Evolutionary conservation across 148 eudicot genomes (phyloP).

Genomic region (Salicornia ramosissima): DNA sequence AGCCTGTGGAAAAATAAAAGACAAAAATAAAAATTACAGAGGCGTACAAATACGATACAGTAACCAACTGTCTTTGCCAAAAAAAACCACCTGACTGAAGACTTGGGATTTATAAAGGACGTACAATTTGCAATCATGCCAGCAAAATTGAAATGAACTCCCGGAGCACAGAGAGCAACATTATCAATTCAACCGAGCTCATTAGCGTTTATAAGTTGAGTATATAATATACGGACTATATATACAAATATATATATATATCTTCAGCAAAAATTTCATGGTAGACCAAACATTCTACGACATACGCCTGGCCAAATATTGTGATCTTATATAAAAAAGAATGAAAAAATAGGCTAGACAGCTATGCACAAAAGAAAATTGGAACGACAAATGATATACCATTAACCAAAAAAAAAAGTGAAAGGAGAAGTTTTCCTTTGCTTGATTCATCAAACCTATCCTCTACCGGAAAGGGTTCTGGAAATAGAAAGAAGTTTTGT

Average conservation of each 20-base stretch:
- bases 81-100: too few relatives aligned
- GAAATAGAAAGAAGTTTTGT: constrained; percentile 2
- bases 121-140: too few relatives aligned
- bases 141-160: background rate
- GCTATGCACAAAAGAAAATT: constrained; percentile 29
- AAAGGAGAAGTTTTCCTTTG: constrained; percentile 19
- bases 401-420: constrained; percentile 20
- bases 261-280: constrained; percentile 22
- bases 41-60: too few relatives aligned
- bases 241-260: constrained; percentile 18
- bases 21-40: too few relatives aligned
- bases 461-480: constrained; percentile 33
- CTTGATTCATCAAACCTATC: constrained; percentile 9
- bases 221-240: background rate
- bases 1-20: too few relatives aligned
- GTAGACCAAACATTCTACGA: constrained; percentile 15
- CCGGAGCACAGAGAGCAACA: background rate
- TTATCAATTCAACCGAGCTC: background rate
- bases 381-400: constrained; percentile 23
- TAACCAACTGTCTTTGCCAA: too few relatives aligned
- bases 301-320: constrained; percentile 19
- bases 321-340: constrained; percentile 29
- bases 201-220: background rate
- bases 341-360: constrained; percentile 35
- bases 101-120: too few relatives aligned